Evolutionary conservation across 345 rosid species (phyloP).

Genomic region (Streptanthus diversifolius): DNA sequence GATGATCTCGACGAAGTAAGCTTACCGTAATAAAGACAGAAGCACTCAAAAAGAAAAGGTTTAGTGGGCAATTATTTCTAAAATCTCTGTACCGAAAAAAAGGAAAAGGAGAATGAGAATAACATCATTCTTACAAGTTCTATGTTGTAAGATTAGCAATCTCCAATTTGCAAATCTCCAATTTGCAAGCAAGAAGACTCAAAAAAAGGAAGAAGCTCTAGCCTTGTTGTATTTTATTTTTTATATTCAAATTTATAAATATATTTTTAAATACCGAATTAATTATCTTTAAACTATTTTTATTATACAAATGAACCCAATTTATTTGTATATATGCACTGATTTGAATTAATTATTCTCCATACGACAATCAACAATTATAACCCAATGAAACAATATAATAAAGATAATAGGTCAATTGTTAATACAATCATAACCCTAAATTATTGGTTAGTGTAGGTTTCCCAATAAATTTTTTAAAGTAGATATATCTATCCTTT

Average conservation of each 20-base stretch:
- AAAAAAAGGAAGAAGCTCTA: constrained; percentile 7
- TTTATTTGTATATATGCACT: not conserved
- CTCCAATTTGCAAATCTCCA: constrained; percentile 12
- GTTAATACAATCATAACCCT: constrained; percentile 1
- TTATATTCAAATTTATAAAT: constrained; percentile 7
- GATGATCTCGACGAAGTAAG: constrained; percentile 95
- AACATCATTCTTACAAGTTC: constrained; percentile 35
- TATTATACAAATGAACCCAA: no score
- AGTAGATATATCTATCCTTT: constrained; percentile 2
- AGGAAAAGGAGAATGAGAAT: constrained; percentile 15
- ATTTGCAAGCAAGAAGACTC: constrained; percentile 28
- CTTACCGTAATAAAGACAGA: constrained; percentile 47
- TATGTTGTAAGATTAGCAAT: constrained; percentile 31
- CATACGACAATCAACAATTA: not conserved
- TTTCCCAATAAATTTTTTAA: not conserved
- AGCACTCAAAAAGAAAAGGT: constrained; percentile 23
- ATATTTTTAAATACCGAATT: not conserved
- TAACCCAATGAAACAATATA: not conserved
- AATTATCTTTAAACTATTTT: not conserved
- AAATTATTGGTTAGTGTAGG: constrained; percentile 9
- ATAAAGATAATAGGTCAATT: not conserved
- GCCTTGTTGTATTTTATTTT: constrained; percentile 22
- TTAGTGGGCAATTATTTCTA: constrained; percentile 38
- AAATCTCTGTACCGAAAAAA: constrained; percentile 23
- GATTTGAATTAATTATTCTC: not conserved